Conservation (phyloP, 129 eudicot species). For the Flaveria brownii region DNA sequence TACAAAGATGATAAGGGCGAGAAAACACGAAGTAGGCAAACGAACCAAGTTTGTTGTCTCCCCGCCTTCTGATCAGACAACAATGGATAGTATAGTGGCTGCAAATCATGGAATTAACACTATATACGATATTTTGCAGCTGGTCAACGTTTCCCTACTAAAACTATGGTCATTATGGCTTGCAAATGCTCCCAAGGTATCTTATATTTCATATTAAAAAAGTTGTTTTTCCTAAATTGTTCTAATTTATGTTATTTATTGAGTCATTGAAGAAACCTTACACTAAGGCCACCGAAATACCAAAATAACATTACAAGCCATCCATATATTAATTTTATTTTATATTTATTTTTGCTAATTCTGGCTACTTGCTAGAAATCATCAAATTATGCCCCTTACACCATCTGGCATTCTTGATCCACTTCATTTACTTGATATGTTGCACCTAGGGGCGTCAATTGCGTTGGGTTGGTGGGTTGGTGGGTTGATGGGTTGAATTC, state of each 20-base stretch:
- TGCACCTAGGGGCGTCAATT: too few relatives aligned
- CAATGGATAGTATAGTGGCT: slow-evolving; percentile 76
- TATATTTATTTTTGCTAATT: not conserved
- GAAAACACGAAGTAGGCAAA: slow-evolving; percentile 33
- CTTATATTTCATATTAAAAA: not conserved
- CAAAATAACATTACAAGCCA: not conserved
- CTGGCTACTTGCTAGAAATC: not conserved
- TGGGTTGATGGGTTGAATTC: too few relatives aligned
- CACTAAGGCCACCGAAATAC: not conserved
- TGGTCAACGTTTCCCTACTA: slow-evolving; percentile 53
- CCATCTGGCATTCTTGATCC: not conserved
- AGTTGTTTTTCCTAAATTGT: not conserved
- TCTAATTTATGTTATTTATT: not conserved
- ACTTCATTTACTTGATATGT: not conserved
- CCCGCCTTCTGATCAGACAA: slow-evolving; percentile 51
- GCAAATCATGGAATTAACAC: slow-evolving; percentile 66
- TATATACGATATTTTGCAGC: slow-evolving; percentile 46
- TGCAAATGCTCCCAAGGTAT: slow-evolving; percentile 76
- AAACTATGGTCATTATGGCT: slow-evolving; percentile 66
- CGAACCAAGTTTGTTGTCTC: slow-evolving; percentile 48
- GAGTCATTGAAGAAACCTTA: not conserved
- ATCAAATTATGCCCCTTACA: not conserved
- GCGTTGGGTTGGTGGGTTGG: too few relatives aligned
- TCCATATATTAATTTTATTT: not conserved
- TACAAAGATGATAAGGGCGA: slow-evolving; percentile 49